Base-by-base conservation (phyloP, 2,329 filamentous ascomycete species). In the Pseudogymnoascus sp. region DNA sequence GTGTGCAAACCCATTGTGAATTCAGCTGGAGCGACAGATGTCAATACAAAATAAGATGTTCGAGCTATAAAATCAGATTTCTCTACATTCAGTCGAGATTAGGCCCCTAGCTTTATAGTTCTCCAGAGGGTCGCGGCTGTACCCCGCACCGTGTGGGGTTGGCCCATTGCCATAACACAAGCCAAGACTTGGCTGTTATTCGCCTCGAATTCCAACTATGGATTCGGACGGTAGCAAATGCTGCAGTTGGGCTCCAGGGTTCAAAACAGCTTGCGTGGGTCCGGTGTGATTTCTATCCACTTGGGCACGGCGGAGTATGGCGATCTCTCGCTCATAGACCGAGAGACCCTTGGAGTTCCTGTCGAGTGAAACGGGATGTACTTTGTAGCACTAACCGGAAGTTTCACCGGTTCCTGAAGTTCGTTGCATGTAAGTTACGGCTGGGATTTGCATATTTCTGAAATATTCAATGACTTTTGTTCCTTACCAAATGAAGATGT, bases 1-100 rank as follows among this genome's bases (percentile, higher is more conserved):
- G 25, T 66, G 60, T 54, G 63, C 48, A 66, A 23, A 28, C 45
- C 61, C 65, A 66, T 66, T 34, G 39, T 43, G 8, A 43, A 43
- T 21, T 10, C 16, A 43, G 16, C 16, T 43, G 39, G 39, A 43
- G 39, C 39, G 39, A 43, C 39, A 43, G 16, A 43, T 43, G n/a
- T 43, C 16, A 21, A 43, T 43, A 43, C 39, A 43, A 41, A 8
- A 43, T 43, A 43, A 19, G 39, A 43, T 43, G 39, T 43, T 43
- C 39, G 16, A 43, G 39, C 16, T 43, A 43, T 43, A 11, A 43
- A 43, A 43, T 43, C 39, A 43, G 16, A 21, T 43, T 21, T 43
- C 16, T 43, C 39, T 21, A 43, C 7, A 43, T 43, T 43, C 39
- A 11, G 39, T 43, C 16, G 39, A 43, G 39, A 43, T 21, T 21